Conservation (phyloP, 441 rosid genomes). For the Gossypium schwendimanii region DNA sequence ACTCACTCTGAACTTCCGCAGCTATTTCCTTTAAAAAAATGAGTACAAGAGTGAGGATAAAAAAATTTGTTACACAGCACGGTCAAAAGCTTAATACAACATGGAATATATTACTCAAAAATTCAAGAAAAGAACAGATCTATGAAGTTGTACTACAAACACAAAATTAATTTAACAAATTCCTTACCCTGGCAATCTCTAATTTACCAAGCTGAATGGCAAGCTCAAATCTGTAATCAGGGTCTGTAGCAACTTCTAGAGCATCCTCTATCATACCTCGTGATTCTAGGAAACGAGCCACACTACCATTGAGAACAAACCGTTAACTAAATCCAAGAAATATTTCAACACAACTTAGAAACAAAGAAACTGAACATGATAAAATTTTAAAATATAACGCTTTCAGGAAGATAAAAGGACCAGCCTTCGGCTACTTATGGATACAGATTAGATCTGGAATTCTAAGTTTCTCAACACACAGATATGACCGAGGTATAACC, state of each 20-base stretch:
- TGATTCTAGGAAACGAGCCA: conserved; percentile 94
- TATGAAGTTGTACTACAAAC: background rate
- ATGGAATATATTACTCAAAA: background rate
- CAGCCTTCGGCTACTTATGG: background rate
- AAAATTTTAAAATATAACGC: background rate
- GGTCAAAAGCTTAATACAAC: background rate
- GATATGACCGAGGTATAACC: background rate
- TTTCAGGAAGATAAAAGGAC: background rate
- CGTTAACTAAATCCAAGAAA: conserved; percentile 13
- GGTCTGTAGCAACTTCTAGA: conserved; percentile 88
- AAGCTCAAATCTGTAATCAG: conserved; percentile 91
- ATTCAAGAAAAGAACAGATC: conserved; percentile 6
- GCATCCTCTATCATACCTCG: conserved; percentile 96
- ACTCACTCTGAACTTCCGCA: conserved; percentile 73
- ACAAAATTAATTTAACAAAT: background rate
- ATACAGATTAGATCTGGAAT: background rate
- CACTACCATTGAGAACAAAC: conserved; percentile 42
- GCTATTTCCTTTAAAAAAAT: conserved; percentile 64
- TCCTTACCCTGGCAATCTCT: conserved; percentile 75
- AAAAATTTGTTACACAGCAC: background rate
- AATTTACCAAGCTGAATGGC: conserved; percentile 92
- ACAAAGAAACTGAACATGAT: conserved; percentile 7
- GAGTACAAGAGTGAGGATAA: background rate
- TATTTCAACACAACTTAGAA: conserved; percentile 9
- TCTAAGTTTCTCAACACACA: background rate